phyloP scores from a whole-genome alignment of 1,284 basidiomycete species.

The Volvariella volvacea region DNA sequence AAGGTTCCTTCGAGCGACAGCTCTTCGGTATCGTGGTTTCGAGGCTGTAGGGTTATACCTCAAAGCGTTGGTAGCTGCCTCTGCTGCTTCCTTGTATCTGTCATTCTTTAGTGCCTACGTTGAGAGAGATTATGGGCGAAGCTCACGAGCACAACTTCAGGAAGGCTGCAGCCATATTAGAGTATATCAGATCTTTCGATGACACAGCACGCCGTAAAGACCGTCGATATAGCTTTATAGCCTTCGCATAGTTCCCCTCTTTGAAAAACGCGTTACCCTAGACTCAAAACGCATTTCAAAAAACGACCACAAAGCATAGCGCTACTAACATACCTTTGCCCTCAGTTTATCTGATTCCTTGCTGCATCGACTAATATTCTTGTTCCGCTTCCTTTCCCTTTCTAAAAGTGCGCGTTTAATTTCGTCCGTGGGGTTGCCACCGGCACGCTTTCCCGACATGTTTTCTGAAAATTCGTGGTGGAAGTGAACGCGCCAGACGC shows the following conservation, averaged over 20 bases:
- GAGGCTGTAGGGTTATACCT: conserved; percentile 20
- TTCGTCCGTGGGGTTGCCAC: too few relatives aligned
- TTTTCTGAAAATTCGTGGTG: too few relatives aligned
- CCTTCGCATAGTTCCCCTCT: background rate
- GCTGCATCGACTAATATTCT: too few relatives aligned
- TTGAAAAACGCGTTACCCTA: background rate
- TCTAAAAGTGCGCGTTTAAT: too few relatives aligned
- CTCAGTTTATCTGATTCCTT: too few relatives aligned
- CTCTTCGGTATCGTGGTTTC: conserved; percentile 26
- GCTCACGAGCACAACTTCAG: conserved; percentile 24
- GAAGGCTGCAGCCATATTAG: conserved; percentile 25
- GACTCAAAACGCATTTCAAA: too few relatives aligned
- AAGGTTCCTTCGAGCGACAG: conserved; percentile 20
- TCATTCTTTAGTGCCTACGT: background rate
- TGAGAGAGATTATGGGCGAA: background rate
- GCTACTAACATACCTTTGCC: too few relatives aligned
- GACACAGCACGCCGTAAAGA: background rate
- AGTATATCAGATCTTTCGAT: conserved; percentile 6
- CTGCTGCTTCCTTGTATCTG: conserved; percentile 21
- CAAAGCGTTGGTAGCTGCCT: conserved; percentile 21
- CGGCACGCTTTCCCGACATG: too few relatives aligned
- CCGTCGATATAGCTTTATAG: background rate
- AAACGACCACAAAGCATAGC: too few relatives aligned
- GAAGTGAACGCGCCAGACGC: too few relatives aligned
- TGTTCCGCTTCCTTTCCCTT: too few relatives aligned